Evolutionary conservation across 2,329 filamentous ascomycete species (phyloP).

Genomic region (Microdochium trichocladiopsis): DNA sequence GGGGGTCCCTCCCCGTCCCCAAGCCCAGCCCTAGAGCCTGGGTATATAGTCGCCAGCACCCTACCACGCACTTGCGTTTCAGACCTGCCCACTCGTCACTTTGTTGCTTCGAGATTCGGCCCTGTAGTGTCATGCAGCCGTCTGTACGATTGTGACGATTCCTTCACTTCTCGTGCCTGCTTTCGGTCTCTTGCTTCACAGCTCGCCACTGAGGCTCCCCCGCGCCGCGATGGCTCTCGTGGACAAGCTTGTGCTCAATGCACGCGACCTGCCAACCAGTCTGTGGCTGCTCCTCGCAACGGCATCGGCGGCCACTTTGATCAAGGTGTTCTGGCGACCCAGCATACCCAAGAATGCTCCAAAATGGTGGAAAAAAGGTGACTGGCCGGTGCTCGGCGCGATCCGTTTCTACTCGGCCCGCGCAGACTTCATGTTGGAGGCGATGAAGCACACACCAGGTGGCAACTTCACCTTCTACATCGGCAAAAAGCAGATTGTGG

Average conservation of each 20-base stretch:
- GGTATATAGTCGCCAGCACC: too few species aligned
- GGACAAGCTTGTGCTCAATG: not conserved
- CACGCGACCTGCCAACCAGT: constrained; percentile 10
- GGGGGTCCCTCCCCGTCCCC: too few species aligned
- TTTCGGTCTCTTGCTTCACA: not conserved
- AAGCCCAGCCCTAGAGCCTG: too few species aligned
- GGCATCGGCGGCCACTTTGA: constrained; percentile 6
- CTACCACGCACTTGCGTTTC: too few species aligned
- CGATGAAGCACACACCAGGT: constrained; percentile 20
- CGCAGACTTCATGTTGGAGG: constrained; percentile 31
- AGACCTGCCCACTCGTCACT: too few species aligned
- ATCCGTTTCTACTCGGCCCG: constrained; percentile 34
- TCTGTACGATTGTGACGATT: too few species aligned
- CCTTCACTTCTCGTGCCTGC: not conserved
- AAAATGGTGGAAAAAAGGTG: constrained; percentile 14
- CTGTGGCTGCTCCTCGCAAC: constrained; percentile 13
- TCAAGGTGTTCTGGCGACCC: constrained; percentile 14
- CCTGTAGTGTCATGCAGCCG: too few species aligned
- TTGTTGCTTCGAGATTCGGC: too few species aligned
- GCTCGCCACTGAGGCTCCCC: not conserved
- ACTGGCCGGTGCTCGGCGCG: constrained; percentile 31
- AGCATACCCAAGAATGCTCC: constrained; percentile 16
- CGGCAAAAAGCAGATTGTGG: constrained; percentile 36
- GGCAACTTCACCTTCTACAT: constrained; percentile 43
- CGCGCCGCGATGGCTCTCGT: not conserved